Evolutionary conservation across 2,329 filamentous ascomycete genomes (phyloP), one percentile per base, ranked within the genome.

Genomic region (Talaromyces islandicus): DNA sequence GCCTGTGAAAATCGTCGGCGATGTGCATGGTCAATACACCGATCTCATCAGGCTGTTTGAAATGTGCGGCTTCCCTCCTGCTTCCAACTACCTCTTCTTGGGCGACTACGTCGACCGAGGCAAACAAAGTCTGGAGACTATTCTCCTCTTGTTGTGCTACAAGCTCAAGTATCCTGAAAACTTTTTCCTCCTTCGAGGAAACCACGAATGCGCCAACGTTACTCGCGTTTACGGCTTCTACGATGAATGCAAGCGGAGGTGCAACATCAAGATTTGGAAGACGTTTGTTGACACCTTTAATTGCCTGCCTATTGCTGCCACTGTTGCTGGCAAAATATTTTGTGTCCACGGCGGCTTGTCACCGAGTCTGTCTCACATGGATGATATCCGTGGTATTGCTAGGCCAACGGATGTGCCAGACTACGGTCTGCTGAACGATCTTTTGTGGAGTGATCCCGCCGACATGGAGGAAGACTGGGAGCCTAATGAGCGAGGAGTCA

Each of bases 381-480:
- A 97, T 69, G 93, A 99, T 73, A 99, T 99, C 68, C 88, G 94
- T 66, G 90, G 95, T 72, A 97, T 99, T 75, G 91, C 91, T 55
- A 87, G 94, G 59, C 94, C 94, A 11, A 99, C 94, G 1, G 94
- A 99, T 71, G 94, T 99, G 21, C 94, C 94, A 7, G 94, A 99
- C 71, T 97, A 97, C 73, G 94, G 94, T 12, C 78, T 99, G 58
- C 81, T 99, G 60, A 97, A 97, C 72, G 94, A 99, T 72, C 81
- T 99, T 29, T 81, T 99, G 19, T 99, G 94, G 94, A 96, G 92
- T 64, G 94, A 99, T 73, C 94, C 94, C 0, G 94, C 93, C 59
- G 94, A 99, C 65, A 97, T 97, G 91, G 92, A 97, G 64, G 88
- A 89, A 67, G 94, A 97, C 68, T 99, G 94, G 94, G 93, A 97